Evolutionary conservation across 192 early-diverging fungal genomes (phyloP).

Genomic region (Coemansia sp.): DNA sequence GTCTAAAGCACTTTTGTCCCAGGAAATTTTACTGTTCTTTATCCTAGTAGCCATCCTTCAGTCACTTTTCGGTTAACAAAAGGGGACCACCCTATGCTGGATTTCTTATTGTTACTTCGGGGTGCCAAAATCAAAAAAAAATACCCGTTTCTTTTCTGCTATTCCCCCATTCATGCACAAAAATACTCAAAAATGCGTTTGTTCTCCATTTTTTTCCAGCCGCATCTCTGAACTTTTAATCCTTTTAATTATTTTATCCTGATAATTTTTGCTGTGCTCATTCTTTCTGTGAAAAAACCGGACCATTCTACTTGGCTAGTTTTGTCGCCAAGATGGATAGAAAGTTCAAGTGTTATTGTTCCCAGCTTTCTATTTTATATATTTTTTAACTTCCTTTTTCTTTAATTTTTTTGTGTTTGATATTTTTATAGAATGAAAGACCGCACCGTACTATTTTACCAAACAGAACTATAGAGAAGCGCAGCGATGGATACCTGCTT

Average conservation of each 20-base stretch:
- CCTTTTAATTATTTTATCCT: conserved; percentile 20
- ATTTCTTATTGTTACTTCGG: background rate
- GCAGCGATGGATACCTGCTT: conserved; percentile 3
- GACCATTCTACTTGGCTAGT: background rate
- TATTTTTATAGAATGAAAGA: background rate
- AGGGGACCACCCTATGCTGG: background rate
- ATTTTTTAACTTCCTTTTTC: background rate
- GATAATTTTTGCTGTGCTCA: conserved; percentile 24
- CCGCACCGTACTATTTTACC: conserved; percentile 25
- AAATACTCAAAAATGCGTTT: background rate
- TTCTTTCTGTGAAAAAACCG: background rate
- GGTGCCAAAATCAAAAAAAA: background rate
- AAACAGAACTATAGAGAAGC: conserved; percentile 12
- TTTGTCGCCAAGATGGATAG: background rate
- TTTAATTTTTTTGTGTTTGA: background rate
- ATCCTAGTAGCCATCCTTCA: too few species aligned
- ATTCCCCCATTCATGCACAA: background rate
- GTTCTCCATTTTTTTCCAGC: background rate
- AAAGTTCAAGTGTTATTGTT: background rate
- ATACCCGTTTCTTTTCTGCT: background rate
- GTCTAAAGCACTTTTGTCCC: too few species aligned
- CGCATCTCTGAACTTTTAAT: background rate
- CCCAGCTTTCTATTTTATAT: too few species aligned
- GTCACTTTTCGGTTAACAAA: too few species aligned
- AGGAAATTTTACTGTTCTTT: too few species aligned